Conservation (phyloP, 305 asterid genomes). For the Rubia occidens region DNA sequence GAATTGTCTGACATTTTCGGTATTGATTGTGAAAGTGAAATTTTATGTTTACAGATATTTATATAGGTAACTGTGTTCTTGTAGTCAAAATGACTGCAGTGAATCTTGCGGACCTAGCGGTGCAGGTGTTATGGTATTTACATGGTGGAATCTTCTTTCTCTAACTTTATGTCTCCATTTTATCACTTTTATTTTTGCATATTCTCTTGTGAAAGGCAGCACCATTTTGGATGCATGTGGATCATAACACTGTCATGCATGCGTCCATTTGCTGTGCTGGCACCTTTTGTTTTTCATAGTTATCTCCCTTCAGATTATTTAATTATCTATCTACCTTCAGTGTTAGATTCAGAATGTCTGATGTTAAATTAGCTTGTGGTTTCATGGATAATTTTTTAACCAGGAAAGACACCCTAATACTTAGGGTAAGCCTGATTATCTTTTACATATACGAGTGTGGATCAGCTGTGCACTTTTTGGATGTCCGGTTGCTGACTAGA, state of each 20-base stretch:
- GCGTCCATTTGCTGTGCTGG: neutral
- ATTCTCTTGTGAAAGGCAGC: conserved; percentile 3
- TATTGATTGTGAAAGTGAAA: neutral
- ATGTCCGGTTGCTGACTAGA: neutral
- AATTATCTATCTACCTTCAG: neutral
- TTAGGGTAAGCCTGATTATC: neutral
- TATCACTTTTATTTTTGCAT: neutral
- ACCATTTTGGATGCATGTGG: neutral
- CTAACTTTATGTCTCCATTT: neutral
- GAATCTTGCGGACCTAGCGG: neutral
- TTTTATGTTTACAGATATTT: neutral
- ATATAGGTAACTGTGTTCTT: neutral
- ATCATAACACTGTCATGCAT: neutral
- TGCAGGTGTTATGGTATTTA: neutral
- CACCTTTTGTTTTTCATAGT: neutral
- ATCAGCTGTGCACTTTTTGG: neutral
- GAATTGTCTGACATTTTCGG: neutral
- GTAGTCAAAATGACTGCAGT: conserved; percentile 1
- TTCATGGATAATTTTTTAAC: neutral
- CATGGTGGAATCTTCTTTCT: conserved; percentile 4
- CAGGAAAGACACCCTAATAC: neutral
- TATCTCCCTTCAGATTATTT: neutral
- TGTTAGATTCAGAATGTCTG: neutral
- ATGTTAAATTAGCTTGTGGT: neutral
- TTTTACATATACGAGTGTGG: neutral